Conservation (phyloP, 768 basidiomycete genomes). For the Auricularia cornea region DNA sequence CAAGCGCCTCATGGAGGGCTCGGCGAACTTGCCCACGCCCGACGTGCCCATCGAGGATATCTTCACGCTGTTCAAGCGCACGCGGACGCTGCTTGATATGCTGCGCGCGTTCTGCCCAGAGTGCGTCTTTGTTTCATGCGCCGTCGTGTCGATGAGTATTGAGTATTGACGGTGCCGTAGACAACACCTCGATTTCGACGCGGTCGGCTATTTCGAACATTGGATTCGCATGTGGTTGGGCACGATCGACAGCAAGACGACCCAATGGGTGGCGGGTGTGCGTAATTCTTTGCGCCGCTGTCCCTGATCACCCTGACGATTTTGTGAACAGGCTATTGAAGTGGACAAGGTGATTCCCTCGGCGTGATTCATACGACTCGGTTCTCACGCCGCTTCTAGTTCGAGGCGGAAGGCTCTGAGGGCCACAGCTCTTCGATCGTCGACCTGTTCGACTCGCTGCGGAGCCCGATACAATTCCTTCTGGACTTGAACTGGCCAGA, state of each 20-base stretch:
- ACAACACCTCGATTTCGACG: constrained; percentile 53
- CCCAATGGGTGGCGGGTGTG: constrained; percentile 89
- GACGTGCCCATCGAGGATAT: constrained; percentile 86
- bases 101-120: constrained; percentile 68
- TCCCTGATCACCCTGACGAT: no score
- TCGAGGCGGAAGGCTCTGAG: constrained; percentile 67
- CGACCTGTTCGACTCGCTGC: constrained; percentile 89
- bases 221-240: constrained; percentile 83
- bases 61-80: constrained; percentile 75
- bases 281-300: no score
- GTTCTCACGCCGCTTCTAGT: constrained; percentile 41
- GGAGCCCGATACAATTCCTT: constrained; percentile 82
- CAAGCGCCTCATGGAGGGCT: constrained; percentile 70
- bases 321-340: constrained; percentile 53
- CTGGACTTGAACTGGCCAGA: constrained; percentile 91
- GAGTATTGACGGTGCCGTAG: constrained; percentile 29
- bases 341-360: constrained; percentile 63
- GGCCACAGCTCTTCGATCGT: constrained; percentile 96
- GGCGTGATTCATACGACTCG: neutral
- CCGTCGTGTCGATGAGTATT: neutral
- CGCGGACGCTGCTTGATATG: constrained; percentile 71
- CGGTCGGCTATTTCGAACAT: constrained; percentile 73
- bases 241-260: constrained; percentile 84
- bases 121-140: constrained; percentile 36
- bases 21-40: constrained; percentile 79